These are phyloP conservation scores for Reutealis trisperma DNA, from an alignment of 345 rosid genomes.

Conservation along the genomic window DNA sequence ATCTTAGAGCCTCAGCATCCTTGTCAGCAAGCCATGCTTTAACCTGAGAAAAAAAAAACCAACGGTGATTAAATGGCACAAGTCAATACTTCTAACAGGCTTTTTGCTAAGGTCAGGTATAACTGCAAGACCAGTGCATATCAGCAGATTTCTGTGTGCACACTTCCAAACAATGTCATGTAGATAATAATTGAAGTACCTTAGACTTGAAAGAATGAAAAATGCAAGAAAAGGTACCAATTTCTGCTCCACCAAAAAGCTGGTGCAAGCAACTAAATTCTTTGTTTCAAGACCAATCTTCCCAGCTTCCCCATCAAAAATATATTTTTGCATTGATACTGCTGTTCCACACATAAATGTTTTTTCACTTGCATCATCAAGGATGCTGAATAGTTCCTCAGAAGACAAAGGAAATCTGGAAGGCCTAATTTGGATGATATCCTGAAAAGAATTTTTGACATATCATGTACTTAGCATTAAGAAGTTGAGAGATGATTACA, in stretches of 20 bases:
- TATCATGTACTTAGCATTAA: constrained; percentile 5
- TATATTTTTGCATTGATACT: constrained; percentile 73
- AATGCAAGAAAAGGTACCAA: constrained; percentile 49
- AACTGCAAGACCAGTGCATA: not conserved
- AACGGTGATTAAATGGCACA: constrained; percentile 1
- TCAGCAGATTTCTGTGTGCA: not conserved
- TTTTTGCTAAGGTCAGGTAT: not conserved
- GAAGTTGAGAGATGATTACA: not conserved
- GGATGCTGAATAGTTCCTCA: constrained; percentile 68
- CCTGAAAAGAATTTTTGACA: constrained; percentile 49
- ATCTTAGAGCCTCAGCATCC: constrained; percentile 94
- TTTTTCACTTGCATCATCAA: constrained; percentile 96
- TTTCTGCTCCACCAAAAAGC: constrained; percentile 88
- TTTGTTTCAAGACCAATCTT: constrained; percentile 80
- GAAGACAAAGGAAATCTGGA: constrained; percentile 76
- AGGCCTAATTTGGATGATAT: constrained; percentile 69
- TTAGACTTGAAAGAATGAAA: constrained; percentile 4
- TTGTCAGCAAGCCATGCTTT: constrained; percentile 91
- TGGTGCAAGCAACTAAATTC: constrained; percentile 76
- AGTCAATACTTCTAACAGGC: not conserved
- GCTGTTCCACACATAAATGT: constrained; percentile 76
- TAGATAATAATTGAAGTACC: not conserved
- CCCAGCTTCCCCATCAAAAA: constrained; percentile 85
- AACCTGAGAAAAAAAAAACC: constrained; percentile 45
- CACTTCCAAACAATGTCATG: not conserved